Percentiles rank a stretch among this genome's conserved stretches.
These are phyloP conservation scores for Candida multigemmis DNA, from an alignment of 805 yeast genomes.

Conservation along the genomic window DNA sequence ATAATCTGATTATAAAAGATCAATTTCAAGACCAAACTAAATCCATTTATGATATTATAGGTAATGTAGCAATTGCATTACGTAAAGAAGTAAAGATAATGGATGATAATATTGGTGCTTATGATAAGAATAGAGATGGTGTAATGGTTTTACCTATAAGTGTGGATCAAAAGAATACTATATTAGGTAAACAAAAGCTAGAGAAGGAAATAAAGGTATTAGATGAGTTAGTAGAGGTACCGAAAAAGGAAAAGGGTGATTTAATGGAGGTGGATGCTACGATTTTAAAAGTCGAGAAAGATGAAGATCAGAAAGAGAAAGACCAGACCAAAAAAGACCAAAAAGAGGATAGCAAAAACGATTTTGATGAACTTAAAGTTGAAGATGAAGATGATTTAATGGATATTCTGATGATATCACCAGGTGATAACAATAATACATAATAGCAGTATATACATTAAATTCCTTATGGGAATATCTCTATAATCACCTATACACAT, in stretches of 20 bases:
- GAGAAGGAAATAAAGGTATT: constrained; percentile 30
- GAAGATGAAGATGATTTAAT: constrained; percentile 1
- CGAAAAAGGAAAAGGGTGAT: constrained; percentile 4
- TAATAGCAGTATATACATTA: background rate
- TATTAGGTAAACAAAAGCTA: constrained; percentile 53
- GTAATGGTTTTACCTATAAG: constrained; percentile 57
- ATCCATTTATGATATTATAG: constrained; percentile 44
- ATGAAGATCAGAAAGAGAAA: constrained; percentile 3
- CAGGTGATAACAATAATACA: background rate
- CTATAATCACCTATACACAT: background rate
- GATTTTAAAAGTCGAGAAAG: constrained; percentile 2
- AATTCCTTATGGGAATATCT: background rate
- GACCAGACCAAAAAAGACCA: background rate
- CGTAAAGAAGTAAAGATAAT: constrained; percentile 59
- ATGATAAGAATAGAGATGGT: constrained; percentile 32
- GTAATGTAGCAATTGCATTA: constrained; percentile 48
- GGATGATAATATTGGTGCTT: constrained; percentile 49
- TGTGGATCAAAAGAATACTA: constrained; percentile 62
- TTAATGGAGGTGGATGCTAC: constrained; percentile 2
- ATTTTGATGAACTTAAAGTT: constrained; percentile 1
- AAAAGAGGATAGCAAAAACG: constrained; percentile 1
- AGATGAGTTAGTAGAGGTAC: constrained; percentile 6
- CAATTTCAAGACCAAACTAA: constrained; percentile 36
- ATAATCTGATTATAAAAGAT: constrained; percentile 16
- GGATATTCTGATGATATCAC: no score